A percentile compares a stretch with the other conserved stretches of the same genome.
These are phyloP conservation scores for Fusarium tricinctum DNA, from an alignment of 2,329 filamentous ascomycete genomes.

Conservation along the genomic window DNA sequence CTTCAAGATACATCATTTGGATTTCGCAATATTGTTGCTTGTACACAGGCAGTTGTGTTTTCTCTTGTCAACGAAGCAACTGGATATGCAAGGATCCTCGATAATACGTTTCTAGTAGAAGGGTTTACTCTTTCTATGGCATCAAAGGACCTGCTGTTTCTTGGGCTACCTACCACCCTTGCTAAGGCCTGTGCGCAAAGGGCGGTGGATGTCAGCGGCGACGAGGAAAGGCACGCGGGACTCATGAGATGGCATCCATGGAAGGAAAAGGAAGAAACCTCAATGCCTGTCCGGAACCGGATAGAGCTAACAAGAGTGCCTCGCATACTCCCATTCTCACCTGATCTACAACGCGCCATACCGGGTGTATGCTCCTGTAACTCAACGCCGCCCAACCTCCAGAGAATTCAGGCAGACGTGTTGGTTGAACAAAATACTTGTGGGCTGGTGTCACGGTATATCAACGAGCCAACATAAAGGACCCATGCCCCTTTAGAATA, in stretches of 20 bases:
- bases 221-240: constrained; percentile 9
- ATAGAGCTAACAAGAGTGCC: constrained; percentile 24
- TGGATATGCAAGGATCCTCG: neutral
- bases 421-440: constrained; percentile 13
- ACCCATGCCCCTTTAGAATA: constrained; percentile 4
- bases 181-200: constrained; percentile 41
- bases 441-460: neutral
- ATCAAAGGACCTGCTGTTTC: neutral
- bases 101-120: neutral
- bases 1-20: constrained; percentile 4
- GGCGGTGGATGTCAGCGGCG: constrained; percentile 37
- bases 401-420: constrained; percentile 20
- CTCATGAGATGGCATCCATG: constrained; percentile 14
- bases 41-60: neutral
- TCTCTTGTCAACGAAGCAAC: neutral
- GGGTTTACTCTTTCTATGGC: neutral
- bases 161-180: neutral
- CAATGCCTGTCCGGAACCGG: constrained; percentile 23
- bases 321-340: constrained; percentile 45
- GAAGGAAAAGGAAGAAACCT: constrained; percentile 11
- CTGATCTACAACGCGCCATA: constrained; percentile 36
- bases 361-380: neutral
- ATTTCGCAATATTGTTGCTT: neutral
- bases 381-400: constrained; percentile 5
- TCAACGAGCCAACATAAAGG: constrained; percentile 32